These are phyloP conservation scores for Umbelopsis isabellina DNA, from an alignment of 192 early-diverging fungal species.

Conservation along the genomic window DNA sequence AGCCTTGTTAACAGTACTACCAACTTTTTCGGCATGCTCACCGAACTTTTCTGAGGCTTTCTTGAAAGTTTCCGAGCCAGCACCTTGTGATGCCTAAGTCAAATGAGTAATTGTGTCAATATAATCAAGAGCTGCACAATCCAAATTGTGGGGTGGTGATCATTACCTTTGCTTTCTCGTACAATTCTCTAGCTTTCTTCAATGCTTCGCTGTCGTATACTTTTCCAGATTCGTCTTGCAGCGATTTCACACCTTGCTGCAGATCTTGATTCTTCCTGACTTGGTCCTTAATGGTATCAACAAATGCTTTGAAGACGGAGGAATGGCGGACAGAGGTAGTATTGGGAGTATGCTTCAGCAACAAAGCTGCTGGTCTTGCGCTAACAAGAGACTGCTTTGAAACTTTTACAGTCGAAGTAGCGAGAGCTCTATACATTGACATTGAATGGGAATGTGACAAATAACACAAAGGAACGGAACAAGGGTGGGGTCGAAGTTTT, in stretches of 20 bases:
- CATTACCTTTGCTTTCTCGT: slow-evolving; percentile 57
- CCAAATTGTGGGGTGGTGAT: too few species aligned
- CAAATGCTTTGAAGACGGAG: slow-evolving; percentile 76
- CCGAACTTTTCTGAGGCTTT: slow-evolving; percentile 67
- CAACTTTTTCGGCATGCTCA: slow-evolving; percentile 74
- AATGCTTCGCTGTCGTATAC: slow-evolving; percentile 86
- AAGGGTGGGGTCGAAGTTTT: not conserved
- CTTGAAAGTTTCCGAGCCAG: slow-evolving; percentile 54
- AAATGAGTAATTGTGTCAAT: too few species aligned
- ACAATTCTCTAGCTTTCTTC: slow-evolving; percentile 81
- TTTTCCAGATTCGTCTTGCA: slow-evolving; percentile 82
- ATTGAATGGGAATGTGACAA: not conserved
- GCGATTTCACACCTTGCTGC: slow-evolving; percentile 87
- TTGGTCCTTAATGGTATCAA: slow-evolving; percentile 91
- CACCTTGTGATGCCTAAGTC: slow-evolving; percentile 30
- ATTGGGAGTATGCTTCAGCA: not conserved
- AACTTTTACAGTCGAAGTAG: slow-evolving; percentile 7
- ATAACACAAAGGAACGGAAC: not conserved
- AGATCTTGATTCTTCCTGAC: slow-evolving; percentile 94
- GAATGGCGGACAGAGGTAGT: slow-evolving; percentile 27
- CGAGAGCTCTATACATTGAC: slow-evolving; percentile 19
- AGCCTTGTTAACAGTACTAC: slow-evolving; percentile 62
- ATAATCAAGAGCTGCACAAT: too few species aligned
- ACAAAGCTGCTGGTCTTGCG: not conserved
- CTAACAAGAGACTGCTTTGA: slow-evolving; percentile 4